Base-by-base conservation (phyloP, 108 stramenopile genomes). In the Cyclostephanos invisitatus region DNA sequence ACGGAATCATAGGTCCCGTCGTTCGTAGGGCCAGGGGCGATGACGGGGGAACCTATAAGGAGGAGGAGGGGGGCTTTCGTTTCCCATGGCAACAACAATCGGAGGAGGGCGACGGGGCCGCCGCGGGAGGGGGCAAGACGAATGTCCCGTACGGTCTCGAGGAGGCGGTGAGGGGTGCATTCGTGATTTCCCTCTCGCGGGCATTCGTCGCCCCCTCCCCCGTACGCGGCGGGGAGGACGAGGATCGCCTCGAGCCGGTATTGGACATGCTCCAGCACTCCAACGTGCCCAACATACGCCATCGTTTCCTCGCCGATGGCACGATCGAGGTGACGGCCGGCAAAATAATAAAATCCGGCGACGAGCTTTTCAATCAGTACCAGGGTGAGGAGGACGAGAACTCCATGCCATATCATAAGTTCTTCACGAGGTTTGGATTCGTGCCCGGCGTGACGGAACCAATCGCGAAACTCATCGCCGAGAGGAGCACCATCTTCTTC, bases 381-480 rank as follows among this genome's bases (percentile, higher is more conserved):
- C 74, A 80, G 47, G 80, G 76, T n/a, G 90, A 91, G 53, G 81
- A 85, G 50, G 87, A 87, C 56, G 85, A 72, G 32, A 81, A 67
- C 40, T 57, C 56, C 29, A 91, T 91, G 90, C 90, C 90, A 24
- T 87, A 86, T 72, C 82, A 86, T 38, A 82, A 86, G 10, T 91
- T 88, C 56, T 91, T 88, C 64, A 88, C 86, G 5, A 58, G 85
- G 32, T 91, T 85, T 86, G 90, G 90, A 5, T 91, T 91, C 69
- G 87, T 88, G 11, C 90, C 90, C 0, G 90, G 90, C 0, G 83
- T 87, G 11, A 56, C 62, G 3, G 86, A 87, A 57, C 77, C 80
- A 2, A 81, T 91, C 46, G 74, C 71, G 24, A 75, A 91, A 77
- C 63, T 91, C 51, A 61, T 91, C 5, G 28, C 49, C 22, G 86